A percentile compares a stretch with the other conserved stretches of the same genome.
phyloP scores from a whole-genome alignment of 2,329 filamentous ascomycete species.

The Aspergillus terreus region DNA sequence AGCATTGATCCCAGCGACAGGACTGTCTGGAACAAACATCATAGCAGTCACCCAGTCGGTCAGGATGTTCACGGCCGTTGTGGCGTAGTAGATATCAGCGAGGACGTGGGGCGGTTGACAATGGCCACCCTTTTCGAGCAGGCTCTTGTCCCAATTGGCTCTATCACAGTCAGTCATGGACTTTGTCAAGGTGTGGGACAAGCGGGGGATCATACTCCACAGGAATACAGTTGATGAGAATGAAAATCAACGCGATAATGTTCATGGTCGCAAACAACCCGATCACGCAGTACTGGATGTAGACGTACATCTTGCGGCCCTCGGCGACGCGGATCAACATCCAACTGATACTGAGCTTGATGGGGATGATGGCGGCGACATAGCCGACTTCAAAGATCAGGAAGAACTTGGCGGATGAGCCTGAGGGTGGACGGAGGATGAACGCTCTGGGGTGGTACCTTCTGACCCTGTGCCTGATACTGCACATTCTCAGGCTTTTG shows the following conservation, averaged over 20 bases:
- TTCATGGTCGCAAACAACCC: constrained; percentile 18
- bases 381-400: constrained; percentile 26
- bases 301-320: constrained; percentile 18
- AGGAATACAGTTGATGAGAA: constrained; percentile 21
- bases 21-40: constrained; percentile 8
- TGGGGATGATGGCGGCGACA: constrained; percentile 23
- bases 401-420: constrained; percentile 15
- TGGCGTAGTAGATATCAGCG: constrained; percentile 22
- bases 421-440: background rate
- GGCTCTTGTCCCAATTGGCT: constrained; percentile 17
- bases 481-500: constrained; percentile 14
- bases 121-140: constrained; percentile 15
- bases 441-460: constrained; percentile 6
- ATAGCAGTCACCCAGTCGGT: constrained; percentile 23
- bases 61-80: constrained; percentile 22
- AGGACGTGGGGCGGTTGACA: constrained; percentile 20
- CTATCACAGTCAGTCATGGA: constrained; percentile 3
- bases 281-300: constrained; percentile 19
- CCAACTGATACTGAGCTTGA: constrained; percentile 25
- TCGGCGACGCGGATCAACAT: constrained; percentile 23
- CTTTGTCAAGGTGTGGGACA: background rate
- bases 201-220: constrained; percentile 10
- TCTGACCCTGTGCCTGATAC: constrained; percentile 16
- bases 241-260: constrained; percentile 20
- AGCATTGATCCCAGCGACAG: constrained; percentile 22